Evolutionary conservation across 2,329 filamentous ascomycete genomes (phyloP).

Genomic region (Pseudogymnoascus sp.): DNA sequence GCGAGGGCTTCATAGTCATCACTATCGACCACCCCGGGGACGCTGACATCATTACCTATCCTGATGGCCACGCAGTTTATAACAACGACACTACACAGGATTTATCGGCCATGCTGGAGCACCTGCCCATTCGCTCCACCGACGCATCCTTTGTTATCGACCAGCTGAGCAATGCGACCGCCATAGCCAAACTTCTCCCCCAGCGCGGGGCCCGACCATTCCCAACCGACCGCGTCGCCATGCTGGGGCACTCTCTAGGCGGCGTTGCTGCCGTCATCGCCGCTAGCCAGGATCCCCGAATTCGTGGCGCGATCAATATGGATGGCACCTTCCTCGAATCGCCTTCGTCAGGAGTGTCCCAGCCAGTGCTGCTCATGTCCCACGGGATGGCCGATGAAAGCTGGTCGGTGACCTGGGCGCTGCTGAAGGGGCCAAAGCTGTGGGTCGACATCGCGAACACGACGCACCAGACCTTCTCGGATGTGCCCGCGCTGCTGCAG

Average conservation of each 20-base stretch:
- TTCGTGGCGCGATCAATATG: conserved; percentile 32
- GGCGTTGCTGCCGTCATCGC: conserved; percentile 29
- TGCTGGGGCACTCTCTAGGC: conserved; percentile 29
- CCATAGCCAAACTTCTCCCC: conserved; percentile 16
- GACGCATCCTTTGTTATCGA: conserved; percentile 31
- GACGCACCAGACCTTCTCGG: neutral
- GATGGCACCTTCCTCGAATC: conserved; percentile 30
- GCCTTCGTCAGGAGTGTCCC: conserved; percentile 34
- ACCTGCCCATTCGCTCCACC: conserved; percentile 20
- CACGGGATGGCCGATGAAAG: conserved; percentile 19
- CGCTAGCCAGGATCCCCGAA: conserved; percentile 25
- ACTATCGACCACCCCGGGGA: conserved; percentile 40
- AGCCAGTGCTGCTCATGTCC: conserved; percentile 26
- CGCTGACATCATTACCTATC: conserved; percentile 34
- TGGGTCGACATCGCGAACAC: neutral
- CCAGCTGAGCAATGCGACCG: conserved; percentile 9
- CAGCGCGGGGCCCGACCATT: neutral
- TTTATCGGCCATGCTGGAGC: conserved; percentile 5
- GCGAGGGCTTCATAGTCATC: conserved; percentile 35
- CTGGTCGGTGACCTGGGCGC: neutral
- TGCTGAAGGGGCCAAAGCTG: neutral
- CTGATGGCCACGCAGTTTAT: conserved; percentile 29
- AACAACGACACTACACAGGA: conserved; percentile 10
- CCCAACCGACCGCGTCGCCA: conserved; percentile 18
- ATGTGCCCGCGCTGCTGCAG: neutral